Percentiles rank a stretch among this genome's conserved stretches.
Conservation (phyloP, 139 green algal species). For the Chlorella sp. region DNA sequence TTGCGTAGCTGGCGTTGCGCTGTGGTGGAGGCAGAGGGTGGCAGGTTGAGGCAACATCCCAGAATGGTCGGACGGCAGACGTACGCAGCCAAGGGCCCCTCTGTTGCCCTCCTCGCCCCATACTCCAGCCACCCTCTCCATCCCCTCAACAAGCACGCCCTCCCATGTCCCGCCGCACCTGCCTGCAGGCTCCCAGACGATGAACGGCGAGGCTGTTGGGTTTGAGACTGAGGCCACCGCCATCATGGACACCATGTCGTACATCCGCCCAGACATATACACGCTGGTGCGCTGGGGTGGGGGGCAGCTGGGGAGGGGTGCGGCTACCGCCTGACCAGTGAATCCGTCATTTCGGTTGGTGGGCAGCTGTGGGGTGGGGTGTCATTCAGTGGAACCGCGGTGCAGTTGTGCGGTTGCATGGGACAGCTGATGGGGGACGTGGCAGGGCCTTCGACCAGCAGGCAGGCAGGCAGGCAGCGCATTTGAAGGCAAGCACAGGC, state of each 20-base stretch:
- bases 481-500: background rate
- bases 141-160: background rate
- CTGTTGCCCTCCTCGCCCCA: too few species aligned
- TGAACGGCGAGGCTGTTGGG: constrained; percentile 66
- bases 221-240: constrained; percentile 90
- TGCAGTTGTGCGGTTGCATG: too few species aligned
- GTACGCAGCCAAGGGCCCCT: background rate
- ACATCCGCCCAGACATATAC: constrained; percentile 74
- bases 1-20: too few species aligned
- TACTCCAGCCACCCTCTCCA: background rate
- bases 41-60: too few species aligned
- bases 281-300: constrained; percentile 26
- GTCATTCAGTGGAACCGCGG: too few species aligned
- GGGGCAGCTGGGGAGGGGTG: background rate
- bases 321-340: too few species aligned
- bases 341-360: background rate
- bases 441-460: background rate
- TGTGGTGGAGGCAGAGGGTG: too few species aligned
- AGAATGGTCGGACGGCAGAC: too few species aligned
- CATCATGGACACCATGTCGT: constrained; percentile 91
- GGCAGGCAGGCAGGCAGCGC: too few species aligned
- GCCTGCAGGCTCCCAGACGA: constrained; percentile 53
- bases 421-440: background rate
- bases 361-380: background rate
- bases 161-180: background rate